Conservation (phyloP, 441 rosid species). For the Populus hybrid region DNA sequence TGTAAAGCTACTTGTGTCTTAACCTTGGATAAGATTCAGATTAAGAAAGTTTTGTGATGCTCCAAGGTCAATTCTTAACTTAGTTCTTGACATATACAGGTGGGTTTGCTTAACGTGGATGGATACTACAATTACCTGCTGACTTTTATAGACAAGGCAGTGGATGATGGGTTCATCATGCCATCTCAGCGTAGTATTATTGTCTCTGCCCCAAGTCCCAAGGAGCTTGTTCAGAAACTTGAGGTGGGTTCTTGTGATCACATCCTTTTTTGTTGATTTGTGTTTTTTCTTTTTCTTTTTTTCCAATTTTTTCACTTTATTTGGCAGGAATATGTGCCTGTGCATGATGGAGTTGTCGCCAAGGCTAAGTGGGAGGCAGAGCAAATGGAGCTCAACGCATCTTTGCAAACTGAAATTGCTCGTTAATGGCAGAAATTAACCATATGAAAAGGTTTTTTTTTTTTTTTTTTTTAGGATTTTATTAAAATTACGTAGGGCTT, state of each 20-base stretch:
- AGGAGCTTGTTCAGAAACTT: slow-evolving; percentile 85
- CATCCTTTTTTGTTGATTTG: neutral
- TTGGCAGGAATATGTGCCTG: slow-evolving; percentile 76
- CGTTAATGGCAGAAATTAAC: slow-evolving; percentile 7
- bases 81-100: slow-evolving; percentile 38
- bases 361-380: slow-evolving; percentile 84
- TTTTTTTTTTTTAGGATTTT: neutral
- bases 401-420: slow-evolving; percentile 60
- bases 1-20: slow-evolving; percentile 35
- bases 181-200: slow-evolving; percentile 86
- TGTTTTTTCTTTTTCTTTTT: no score
- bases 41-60: neutral
- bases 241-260: slow-evolving; percentile 48
- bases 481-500: slow-evolving; percentile 5
- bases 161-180: slow-evolving; percentile 88
- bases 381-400: slow-evolving; percentile 29
- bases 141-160: slow-evolving; percentile 90
- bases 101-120: slow-evolving; percentile 91
- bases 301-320: slow-evolving; percentile 7
- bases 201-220: slow-evolving; percentile 86
- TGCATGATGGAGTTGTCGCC: slow-evolving; percentile 70
- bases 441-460: neutral
- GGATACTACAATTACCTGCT: slow-evolving; percentile 84
- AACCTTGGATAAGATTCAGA: neutral
- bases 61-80: neutral